Evolutionary conservation across 2,329 filamentous ascomycete species (phyloP).

Genomic region (Sporothrix dimorphospora): DNA sequence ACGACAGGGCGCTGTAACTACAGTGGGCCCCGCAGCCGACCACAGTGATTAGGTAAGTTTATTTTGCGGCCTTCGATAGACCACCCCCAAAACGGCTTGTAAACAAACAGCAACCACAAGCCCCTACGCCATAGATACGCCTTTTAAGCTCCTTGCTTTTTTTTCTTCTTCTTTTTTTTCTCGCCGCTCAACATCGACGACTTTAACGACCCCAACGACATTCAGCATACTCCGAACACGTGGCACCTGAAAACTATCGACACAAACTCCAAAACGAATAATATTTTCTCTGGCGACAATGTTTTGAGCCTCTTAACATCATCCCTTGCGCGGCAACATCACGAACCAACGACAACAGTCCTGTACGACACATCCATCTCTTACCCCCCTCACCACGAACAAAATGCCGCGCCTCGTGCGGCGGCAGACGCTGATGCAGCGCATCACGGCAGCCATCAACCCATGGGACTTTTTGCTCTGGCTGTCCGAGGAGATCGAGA

Average conservation of each 20-base stretch:
- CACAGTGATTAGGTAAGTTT: not conserved
- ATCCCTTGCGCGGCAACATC: constrained; percentile 3
- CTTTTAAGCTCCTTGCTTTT: not conserved
- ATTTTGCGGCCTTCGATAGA: not conserved
- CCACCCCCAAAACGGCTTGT: constrained; percentile 7
- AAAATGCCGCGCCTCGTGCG: constrained; percentile 80
- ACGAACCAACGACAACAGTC: not conserved
- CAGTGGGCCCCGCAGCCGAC: not conserved
- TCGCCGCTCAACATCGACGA: not conserved
- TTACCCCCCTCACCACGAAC: constrained; percentile 10
- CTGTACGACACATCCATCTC: not conserved
- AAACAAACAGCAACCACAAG: constrained; percentile 13
- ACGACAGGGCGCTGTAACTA: not conserved
- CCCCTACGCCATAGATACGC: not conserved
- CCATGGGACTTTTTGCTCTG: constrained; percentile 88
- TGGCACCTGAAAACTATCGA: not conserved
- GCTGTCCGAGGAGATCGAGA: constrained; percentile 90
- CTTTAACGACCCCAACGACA: not conserved
- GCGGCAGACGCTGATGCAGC: constrained; percentile 75
- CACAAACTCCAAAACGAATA: not conserved
- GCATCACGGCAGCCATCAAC: constrained; percentile 79
- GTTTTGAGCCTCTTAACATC: constrained; percentile 1
- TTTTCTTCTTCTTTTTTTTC: not conserved
- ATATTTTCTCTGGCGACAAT: not conserved
- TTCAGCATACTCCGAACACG: not conserved